Evolutionary conservation across 2,329 filamentous ascomycete species (phyloP), one percentile per base, ranked within the genome.

Genomic region (Massarina eburnea): DNA sequence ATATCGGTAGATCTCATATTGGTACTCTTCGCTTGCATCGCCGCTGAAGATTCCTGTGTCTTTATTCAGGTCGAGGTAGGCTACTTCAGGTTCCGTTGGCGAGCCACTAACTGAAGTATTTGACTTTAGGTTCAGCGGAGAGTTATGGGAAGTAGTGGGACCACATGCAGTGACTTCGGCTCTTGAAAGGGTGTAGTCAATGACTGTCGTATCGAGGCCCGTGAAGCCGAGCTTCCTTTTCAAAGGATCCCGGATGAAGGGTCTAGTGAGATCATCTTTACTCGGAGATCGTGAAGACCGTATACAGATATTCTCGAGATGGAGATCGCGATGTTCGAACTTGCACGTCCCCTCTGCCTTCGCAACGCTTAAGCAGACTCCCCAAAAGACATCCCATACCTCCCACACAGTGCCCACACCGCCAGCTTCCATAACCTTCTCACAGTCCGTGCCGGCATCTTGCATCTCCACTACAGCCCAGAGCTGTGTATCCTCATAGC

Each of bases 401-500:
- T 66, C 62, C 68, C 68, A 76, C 41, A 77, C 62, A 14, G 61
- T 61, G 27, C 64, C 58, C 19, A 72, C 54, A 33, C 70, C 67
- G 9, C 62, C 64, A 22, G 49, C 39, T 18, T 66, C 61, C 59
- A 70, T 64, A n/a, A 67, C 45, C 45, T 68, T 70, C 22, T 66
- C 62, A 27, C 84, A 69, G 55, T 84, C 81, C 17, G 70, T 76
- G 2, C 83, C 83, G 0, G 83, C 83, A 58, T 85, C 80, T 56
- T 82, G 78, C 83, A 86, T 85, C 55, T 86, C 83, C 10, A 85
- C 72, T 12, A 85, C 76, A 0, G 80, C 80, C 81, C 82, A 86
- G 2, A 84, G 68, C 58, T 85, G 81, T 3, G 75, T 71, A 32
- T 78, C 74, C 0, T 73, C 69, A 49, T 82, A 83, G 30, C 74